Base-by-base conservation (phyloP, 1,284 basidiomycete genomes). In the Sporisorium graminicola region DNA sequence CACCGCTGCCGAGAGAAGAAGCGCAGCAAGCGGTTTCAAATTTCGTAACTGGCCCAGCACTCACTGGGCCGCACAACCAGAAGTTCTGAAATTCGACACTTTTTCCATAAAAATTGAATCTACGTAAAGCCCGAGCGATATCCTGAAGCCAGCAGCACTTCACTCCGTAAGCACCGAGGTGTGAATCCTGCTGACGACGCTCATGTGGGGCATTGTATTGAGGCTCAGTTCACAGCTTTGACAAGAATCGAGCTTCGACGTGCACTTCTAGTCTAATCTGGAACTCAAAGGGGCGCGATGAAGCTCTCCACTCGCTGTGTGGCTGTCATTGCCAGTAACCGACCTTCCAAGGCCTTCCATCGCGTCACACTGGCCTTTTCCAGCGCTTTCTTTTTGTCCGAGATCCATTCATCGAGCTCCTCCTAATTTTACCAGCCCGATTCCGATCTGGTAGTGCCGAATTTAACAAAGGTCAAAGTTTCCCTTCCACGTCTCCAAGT, bases 281-380 rank as follows among this genome's bases (percentile, higher is more conserved):
- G 55, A 57, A 47, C 8, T 37, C n/a, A 37, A 24, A 53, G 31
- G 33, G 13, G 12, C 16, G 13, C 16, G 31, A 42, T 27, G 33
- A 54, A 20, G 13, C 14, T n/a, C 42, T 26, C 2, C 46, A 47
- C 16, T 16, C 20, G 4, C 14, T n/a, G n/a, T 27, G 43, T 18
- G 42, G 53, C 53, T 44, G 26, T 31, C 40, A 55, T 31, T 7
- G 31, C 31, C 9, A 44, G 26, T 12, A 16, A 35, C 22, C 33
- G 40, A 60, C 44, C 58, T 67, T 67, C 58, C 46, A 67, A 61
- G 49, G 49, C 14, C 49, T 67, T 66, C 65, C 42, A 66, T 60
- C 24, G 31, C 51, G 37, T n/a, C 10, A 18, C 29, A 27, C 9
- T 1, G n/a, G 26, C 1, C 16, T 0, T 56, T 65, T 59, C 64